Evolutionary conservation across 2,329 filamentous ascomycete genomes (phyloP).

Genomic region (Ascochyta rabiei): DNA sequence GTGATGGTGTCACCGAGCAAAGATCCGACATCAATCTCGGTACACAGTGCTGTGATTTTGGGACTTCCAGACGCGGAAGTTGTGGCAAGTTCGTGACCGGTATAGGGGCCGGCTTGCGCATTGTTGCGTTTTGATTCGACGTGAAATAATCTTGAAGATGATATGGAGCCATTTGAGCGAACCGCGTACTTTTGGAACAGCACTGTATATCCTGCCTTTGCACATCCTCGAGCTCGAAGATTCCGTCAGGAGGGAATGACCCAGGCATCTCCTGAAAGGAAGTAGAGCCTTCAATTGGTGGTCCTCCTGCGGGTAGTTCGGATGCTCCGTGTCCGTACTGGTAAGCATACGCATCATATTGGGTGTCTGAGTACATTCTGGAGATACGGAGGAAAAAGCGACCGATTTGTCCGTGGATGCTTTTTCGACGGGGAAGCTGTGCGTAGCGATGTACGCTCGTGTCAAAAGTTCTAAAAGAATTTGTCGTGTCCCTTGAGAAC

Average conservation of each 20-base stretch:
- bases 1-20: slow-evolving; percentile 1
- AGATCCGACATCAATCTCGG: neutral
- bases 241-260: neutral
- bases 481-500: neutral
- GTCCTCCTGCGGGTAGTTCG: slow-evolving; percentile 1
- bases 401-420: slow-evolving; percentile 1
- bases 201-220: neutral
- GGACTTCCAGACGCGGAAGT: slow-evolving; percentile 11
- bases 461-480: neutral
- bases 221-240: slow-evolving; percentile 1
- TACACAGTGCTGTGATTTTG: neutral
- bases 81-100: neutral
- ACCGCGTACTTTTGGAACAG: neutral
- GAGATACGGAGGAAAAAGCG: slow-evolving; percentile 1
- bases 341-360: neutral
- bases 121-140: neutral
- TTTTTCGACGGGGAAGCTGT: slow-evolving; percentile 3
- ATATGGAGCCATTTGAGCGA: neutral
- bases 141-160: neutral
- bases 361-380: neutral
- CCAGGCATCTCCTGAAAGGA: slow-evolving; percentile 7
- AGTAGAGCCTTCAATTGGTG: neutral
- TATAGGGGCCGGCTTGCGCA: neutral
- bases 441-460: neutral
- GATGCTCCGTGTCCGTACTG: neutral